Evolutionary conservation across 257 asterid genomes (phyloP).

Genomic region (Solanum chilense): DNA sequence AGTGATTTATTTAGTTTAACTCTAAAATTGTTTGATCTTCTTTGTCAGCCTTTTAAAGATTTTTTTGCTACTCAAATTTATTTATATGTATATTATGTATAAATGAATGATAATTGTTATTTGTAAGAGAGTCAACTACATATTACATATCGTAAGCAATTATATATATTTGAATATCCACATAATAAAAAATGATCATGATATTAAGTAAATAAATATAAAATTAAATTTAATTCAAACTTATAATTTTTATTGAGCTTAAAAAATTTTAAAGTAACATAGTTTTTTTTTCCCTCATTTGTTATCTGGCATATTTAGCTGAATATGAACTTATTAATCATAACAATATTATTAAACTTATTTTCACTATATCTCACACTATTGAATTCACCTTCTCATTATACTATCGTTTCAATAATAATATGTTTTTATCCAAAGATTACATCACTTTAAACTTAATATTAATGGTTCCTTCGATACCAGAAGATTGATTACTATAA

Average conservation of each 20-base stretch:
- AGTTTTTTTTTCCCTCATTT: background rate
- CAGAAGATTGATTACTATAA: background rate
- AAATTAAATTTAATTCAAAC: background rate
- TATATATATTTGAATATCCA: background rate
- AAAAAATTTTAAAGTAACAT: background rate
- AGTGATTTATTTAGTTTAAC: background rate
- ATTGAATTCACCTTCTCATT: no score
- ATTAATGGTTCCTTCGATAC: background rate
- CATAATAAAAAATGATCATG: background rate
- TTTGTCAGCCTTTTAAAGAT: no score
- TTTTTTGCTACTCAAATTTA: background rate
- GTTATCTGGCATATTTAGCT: background rate
- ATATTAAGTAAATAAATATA: background rate
- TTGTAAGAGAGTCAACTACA: background rate
- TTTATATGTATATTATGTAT: background rate
- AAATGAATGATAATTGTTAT: background rate
- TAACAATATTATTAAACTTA: no score
- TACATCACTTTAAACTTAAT: no score
- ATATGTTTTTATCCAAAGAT: no score
- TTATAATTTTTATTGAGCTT: background rate
- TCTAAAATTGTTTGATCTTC: background rate
- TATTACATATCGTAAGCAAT: background rate
- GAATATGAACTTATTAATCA: background rate
- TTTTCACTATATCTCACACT: background rate
- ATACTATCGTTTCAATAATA: no score